Base-by-base conservation (phyloP, 225 moss, liverwort and hornwort genomes). In the Sphagnum contortum region DNA sequence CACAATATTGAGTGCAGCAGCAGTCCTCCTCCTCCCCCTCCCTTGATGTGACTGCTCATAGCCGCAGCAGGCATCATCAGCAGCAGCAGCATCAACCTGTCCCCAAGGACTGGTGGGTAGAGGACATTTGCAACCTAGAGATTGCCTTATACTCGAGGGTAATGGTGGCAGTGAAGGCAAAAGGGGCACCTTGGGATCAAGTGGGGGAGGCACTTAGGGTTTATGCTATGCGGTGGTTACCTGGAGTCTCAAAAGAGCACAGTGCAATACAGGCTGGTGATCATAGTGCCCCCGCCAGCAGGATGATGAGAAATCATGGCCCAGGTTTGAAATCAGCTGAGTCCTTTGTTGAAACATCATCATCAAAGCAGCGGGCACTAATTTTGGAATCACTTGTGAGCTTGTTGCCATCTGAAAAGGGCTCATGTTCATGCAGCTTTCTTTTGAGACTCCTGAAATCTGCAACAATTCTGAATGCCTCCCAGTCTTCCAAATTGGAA, bases 31-130 rank as follows among this genome's bases (percentile, higher is more conserved):
- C 29, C 29, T 29, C 29, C 29, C 64, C 80, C 80, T 3, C 82
- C 88, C 60, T 93, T 90, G 92, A 85, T 49, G 90, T 80, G 56
- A 61, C 29, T 29, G 29, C 66, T 6, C 78, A 79, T 11, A 88
- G 83, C 59, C 80, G 75, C 45, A 77, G 86, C 29, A 29, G 29
- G 29, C 29, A 29, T 29, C 29, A 29, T 29, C 29, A 29, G 0
- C 29, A 29, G 0, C 29, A 29, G 29, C 29, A 29, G 73, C 73
- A 83, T 69, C 72, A 78, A 52, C 72, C 71, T 55, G 85, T 93
- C 10, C 88, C 92, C 1, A 88, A 75, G 63, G 90, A 90, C 70
- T 94, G 93, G 93, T 94, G 93, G 93, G 81, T 87, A 50, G 93
- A 94, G 70, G 93, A 94, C 63, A 76, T 94, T 57, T 87, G 88